These are phyloP conservation scores for Hymenotorrendiella dingleyae DNA, from an alignment of 2,329 filamentous ascomycete species.

Conservation along the genomic window DNA sequence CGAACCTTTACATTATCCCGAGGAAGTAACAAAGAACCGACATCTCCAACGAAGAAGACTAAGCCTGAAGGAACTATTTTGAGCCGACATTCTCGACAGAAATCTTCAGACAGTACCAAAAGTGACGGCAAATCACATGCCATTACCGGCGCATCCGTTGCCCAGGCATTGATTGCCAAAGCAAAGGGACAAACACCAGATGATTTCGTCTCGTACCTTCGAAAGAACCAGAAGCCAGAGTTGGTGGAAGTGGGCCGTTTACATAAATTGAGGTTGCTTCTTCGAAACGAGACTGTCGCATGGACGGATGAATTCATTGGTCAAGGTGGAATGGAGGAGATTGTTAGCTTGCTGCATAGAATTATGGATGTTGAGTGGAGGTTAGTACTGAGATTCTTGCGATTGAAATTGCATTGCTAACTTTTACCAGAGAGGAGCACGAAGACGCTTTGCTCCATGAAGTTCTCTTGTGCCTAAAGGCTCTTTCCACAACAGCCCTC, in stretches of 20 bases:
- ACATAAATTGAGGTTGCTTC: slow-evolving; percentile 82
- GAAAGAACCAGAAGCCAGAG: slow-evolving; percentile 74
- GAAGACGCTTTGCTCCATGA: slow-evolving; percentile 92
- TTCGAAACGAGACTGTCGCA: slow-evolving; percentile 89
- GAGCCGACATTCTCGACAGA: slow-evolving; percentile 61
- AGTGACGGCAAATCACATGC: slow-evolving; percentile 52
- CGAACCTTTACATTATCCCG: slow-evolving; percentile 61
- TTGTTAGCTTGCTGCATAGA: slow-evolving; percentile 79
- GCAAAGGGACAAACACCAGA: slow-evolving; percentile 68
- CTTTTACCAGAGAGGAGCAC: slow-evolving; percentile 71
- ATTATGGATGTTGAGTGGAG: slow-evolving; percentile 96
- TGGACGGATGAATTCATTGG: slow-evolving; percentile 93
- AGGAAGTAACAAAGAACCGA: slow-evolving; percentile 44
- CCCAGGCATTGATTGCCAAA: slow-evolving; percentile 56
- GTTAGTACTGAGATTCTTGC: slow-evolving; percentile 44
- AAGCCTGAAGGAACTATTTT: slow-evolving; percentile 59
- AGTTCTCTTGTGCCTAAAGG: slow-evolving; percentile 87
- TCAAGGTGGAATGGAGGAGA: slow-evolving; percentile 86
- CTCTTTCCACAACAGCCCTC: slow-evolving; percentile 82
- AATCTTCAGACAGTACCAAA: slow-evolving; percentile 65
- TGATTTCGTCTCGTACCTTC: slow-evolving; percentile 82
- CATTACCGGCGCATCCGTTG: slow-evolving; percentile 48
- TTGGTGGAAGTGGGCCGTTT: slow-evolving; percentile 88
- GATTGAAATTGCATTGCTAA: slow-evolving; percentile 35
- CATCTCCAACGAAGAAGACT: slow-evolving; percentile 67